These are phyloP conservation scores for Chaetomium sp. DNA, from an alignment of 2,329 filamentous ascomycete genomes.

Conservation along the genomic window DNA sequence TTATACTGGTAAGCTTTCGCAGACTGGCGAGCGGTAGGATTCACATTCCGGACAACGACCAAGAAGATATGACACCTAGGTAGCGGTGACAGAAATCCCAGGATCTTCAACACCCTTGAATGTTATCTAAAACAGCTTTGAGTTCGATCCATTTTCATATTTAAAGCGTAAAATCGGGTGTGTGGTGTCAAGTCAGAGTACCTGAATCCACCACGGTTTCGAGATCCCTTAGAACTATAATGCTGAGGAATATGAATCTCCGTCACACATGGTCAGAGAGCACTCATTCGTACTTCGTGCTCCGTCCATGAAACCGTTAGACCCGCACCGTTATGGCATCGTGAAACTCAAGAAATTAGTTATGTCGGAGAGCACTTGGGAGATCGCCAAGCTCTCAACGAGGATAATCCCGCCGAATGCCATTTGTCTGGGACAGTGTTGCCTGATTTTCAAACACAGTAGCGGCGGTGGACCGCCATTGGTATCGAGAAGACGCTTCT, in stretches of 20 bases:
- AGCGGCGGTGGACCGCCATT: neutral
- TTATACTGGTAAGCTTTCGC: no score
- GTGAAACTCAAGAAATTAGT: neutral
- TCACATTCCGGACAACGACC: neutral
- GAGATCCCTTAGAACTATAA: neutral
- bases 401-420: neutral
- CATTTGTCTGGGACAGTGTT: neutral
- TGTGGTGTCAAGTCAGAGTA: neutral
- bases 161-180: no score
- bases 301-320: neutral
- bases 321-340: neutral
- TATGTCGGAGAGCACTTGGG: neutral
- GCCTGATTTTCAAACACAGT: neutral
- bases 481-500: neutral
- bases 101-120: neutral
- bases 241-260: neutral
- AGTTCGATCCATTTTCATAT: no score
- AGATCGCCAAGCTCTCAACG: neutral
- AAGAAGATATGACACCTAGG: neutral
- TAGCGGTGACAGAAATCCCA: neutral
- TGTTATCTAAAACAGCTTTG: neutral
- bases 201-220: neutral
- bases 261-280: neutral
- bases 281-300: neutral
- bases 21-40: neutral